These are phyloP conservation scores for Teratosphaeria nubilosa DNA, from an alignment of 2,329 filamentous ascomycete genomes.

Conservation along the genomic window DNA sequence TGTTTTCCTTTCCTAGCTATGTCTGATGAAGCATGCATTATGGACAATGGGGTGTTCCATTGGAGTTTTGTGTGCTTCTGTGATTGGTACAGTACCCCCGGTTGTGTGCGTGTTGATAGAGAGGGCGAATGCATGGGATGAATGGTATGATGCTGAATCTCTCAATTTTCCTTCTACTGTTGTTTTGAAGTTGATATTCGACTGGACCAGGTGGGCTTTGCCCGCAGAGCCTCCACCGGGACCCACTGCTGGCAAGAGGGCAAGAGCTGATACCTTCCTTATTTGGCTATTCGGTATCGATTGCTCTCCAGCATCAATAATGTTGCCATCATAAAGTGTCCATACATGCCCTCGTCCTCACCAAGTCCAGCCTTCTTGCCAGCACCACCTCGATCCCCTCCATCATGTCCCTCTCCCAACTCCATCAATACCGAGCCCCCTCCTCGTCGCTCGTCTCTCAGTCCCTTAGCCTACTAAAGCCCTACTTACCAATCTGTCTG, in stretches of 20 bases:
- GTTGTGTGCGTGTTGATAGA: neutral
- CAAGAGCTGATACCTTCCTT: neutral
- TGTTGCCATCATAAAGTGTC: too few species aligned
- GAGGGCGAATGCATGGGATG: neutral
- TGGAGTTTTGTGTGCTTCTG: neutral
- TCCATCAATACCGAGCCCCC: neutral
- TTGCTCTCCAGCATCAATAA: neutral
- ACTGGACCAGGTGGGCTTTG: too few species aligned
- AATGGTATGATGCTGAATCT: neutral
- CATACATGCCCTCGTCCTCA: neutral
- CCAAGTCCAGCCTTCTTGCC: neutral
- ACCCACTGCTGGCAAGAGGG: too few species aligned
- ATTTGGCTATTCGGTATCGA: neutral
- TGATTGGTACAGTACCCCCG: neutral
- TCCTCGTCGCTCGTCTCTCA: neutral
- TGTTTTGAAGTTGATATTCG: too few species aligned
- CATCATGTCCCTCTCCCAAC: neutral
- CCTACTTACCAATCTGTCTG: constrained; percentile 48
- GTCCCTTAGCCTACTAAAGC: constrained; percentile 37
- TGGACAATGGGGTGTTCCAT: neutral
- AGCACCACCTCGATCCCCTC: neutral
- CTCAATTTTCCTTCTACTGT: neutral
- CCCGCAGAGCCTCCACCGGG: neutral
- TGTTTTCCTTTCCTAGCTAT: neutral
- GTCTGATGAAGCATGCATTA: neutral